phyloP scores from a whole-genome alignment of 768 basidiomycete species.

The Tulasnella sp. region DNA sequence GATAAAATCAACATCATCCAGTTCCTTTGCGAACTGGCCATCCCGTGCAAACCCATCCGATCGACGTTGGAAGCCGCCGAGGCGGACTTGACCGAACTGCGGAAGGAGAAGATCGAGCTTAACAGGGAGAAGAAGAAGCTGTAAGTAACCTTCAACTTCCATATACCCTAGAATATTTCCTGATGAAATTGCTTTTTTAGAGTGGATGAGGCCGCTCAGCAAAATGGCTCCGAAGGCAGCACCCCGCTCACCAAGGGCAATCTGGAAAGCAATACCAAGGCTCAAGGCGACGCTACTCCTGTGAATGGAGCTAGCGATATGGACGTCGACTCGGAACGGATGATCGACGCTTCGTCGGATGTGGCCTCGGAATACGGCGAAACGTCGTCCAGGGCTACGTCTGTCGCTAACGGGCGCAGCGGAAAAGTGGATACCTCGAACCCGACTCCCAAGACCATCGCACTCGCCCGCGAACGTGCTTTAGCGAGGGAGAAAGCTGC shows the following conservation, averaged over 20 bases:
- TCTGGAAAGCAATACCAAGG: slow-evolving; percentile 26
- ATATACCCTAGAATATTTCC: neutral
- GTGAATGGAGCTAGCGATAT: slow-evolving; percentile 9
- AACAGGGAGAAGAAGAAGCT: slow-evolving; percentile 86
- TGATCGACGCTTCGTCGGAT: slow-evolving; percentile 36
- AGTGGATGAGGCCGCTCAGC: slow-evolving; percentile 40
- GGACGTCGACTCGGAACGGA: slow-evolving; percentile 36
- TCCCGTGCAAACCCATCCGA: slow-evolving; percentile 88
- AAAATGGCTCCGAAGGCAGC: slow-evolving; percentile 29
- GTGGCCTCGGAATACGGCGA: slow-evolving; percentile 32
- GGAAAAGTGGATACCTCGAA: slow-evolving; percentile 55
- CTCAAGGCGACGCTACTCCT: slow-evolving; percentile 12
- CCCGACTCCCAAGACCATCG: slow-evolving; percentile 57
- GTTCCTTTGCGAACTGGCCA: slow-evolving; percentile 87
- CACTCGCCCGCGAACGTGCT: slow-evolving; percentile 79
- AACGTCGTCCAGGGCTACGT: slow-evolving; percentile 31
- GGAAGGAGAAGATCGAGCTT: slow-evolving; percentile 95
- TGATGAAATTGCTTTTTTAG: slow-evolving; percentile 37
- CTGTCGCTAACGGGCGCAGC: slow-evolving; percentile 38
- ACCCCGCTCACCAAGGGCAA: slow-evolving; percentile 32
- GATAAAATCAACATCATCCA: slow-evolving; percentile 85
- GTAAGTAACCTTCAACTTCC: slow-evolving; percentile 55
- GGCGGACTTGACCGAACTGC: slow-evolving; percentile 82
- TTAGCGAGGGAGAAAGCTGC: slow-evolving; percentile 76
- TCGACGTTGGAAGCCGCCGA: slow-evolving; percentile 89